Conservation (phyloP, 371 early-diverging fungal genomes). For the Rhizopus arrhizus region DNA sequence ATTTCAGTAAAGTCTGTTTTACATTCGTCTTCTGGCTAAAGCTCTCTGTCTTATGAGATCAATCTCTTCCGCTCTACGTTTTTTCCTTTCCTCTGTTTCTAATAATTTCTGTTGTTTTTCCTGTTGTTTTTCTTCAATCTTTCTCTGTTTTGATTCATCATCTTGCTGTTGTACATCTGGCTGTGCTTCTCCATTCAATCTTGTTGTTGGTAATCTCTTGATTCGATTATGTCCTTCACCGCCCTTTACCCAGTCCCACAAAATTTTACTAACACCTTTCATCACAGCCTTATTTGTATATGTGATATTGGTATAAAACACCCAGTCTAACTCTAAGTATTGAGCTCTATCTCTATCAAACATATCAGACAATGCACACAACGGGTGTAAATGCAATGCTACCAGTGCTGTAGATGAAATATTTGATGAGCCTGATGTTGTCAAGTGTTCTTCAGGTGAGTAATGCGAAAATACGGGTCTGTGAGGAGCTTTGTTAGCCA, state of each 20-base stretch:
- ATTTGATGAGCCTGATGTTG: slow-evolving; percentile 18
- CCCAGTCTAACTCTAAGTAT: slow-evolving; percentile 70
- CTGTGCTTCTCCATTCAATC: slow-evolving; percentile 47
- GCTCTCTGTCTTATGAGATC: slow-evolving; percentile 58
- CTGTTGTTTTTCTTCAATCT: slow-evolving; percentile 18
- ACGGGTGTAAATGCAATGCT: slow-evolving; percentile 69
- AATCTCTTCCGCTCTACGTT: slow-evolving; percentile 48
- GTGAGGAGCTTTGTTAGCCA: slow-evolving; percentile 73
- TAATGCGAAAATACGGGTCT: slow-evolving; percentile 77
- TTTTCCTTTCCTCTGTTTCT: slow-evolving; percentile 18
- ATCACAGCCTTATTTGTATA: slow-evolving; percentile 70
- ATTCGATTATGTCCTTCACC: slow-evolving; percentile 46
- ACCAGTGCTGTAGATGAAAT: slow-evolving; percentile 48
- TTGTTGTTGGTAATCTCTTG: slow-evolving; percentile 33
- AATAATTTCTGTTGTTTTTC: slow-evolving; percentile 6
- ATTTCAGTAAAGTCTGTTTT: neutral
- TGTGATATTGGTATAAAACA: slow-evolving; percentile 72
- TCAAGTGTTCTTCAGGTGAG: slow-evolving; percentile 49
- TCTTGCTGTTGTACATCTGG: slow-evolving; percentile 39
- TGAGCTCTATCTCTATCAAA: slow-evolving; percentile 47
- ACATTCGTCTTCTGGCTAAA: slow-evolving; percentile 39
- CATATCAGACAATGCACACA: slow-evolving; percentile 58
- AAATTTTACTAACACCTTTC: slow-evolving; percentile 66
- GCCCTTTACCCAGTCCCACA: slow-evolving; percentile 55
- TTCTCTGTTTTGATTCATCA: slow-evolving; percentile 17